Base-by-base conservation (phyloP, 176 grass and related monocot genomes). In the Avena insularis region DNA sequence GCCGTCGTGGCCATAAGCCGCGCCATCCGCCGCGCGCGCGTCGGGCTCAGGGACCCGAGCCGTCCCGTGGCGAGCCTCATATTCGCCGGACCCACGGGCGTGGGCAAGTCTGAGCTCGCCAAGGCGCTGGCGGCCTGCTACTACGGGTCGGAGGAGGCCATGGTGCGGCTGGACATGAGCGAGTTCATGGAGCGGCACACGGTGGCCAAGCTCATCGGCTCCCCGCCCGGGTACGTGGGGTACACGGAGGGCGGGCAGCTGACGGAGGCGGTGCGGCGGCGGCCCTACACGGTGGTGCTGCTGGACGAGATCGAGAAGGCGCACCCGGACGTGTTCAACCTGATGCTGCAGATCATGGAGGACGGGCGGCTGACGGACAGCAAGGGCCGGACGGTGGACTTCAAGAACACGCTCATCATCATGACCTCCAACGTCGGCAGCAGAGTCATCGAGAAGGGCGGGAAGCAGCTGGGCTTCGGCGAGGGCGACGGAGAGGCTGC, bases 261-360 rank as follows among this genome's bases (percentile, higher is more conserved):
- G 59, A 97, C 95, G 17, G 95, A 97, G 92, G 95, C 95, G 65
- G 95, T 97, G 60, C 89, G 92, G 16, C 90, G 92, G 9, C 80
- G 95, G 17, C 92, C 95, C 20, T 97, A 97, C 65, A 94, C 92
- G 1, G 95, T 97, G 8, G 91, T 97, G 31, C 95, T 97, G 25
- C 94, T 97, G 6, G 92, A 97, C 79, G 92, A 97, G 84, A 94
- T 97, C 27, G 94, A 97, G 80, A 97, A 97, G 86, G 94, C 94
- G 0, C 94, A 97, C 59, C 95, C 95, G 0, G 95, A 97, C 73
- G 95, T 97, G 21, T 97, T 97, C 83, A 97, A 95, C 89, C 95
- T 95, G 95, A 95, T 97, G 92, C 95, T 97, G 23, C 93, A 97
- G 87, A 95, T 97, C 75, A 76, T 97, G 75, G 95, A 97, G 88